Evolutionary conservation across 2,329 filamentous ascomycete species (phyloP), one percentile per base, ranked within the genome.

Genomic region (Penicillium sp.): DNA sequence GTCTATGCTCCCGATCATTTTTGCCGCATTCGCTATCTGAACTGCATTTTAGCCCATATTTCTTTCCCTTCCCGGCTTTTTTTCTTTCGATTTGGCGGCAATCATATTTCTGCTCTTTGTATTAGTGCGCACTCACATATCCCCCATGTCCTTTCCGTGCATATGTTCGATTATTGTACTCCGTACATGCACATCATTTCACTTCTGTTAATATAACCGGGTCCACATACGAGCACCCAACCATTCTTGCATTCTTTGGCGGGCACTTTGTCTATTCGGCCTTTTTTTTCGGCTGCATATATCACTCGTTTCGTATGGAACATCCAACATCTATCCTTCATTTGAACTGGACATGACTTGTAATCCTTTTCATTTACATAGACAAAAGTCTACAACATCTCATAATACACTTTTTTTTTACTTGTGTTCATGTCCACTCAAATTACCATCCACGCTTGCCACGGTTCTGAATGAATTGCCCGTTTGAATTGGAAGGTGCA

Each of bases 1-100:
- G 50, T 57, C 63, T 36, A 56, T 61, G 25, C 25, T 67, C 41
- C 45, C 54, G 30, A 50, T 51, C 26, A 45, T 60, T 31, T 12
- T 53, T 35, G 47, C 55, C 38, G 40, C 59, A 41, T 42, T 62
- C 36, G 48, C 61, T 50, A 26, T 61, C n/a, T 59, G 44, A 53
- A 55, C 36, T 41, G 33, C 40, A 25, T 17, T 45, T 55, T 45
- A 55, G 41, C 53, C 40, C 26, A 4, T 40, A 9, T 54, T 50
- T n/a, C n/a, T n/a, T 22, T 51, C 41, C 10, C 36, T 55, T 55
- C 40, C 45, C 12, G 26, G 28, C 47, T 30, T 28, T 8, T 33
- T 30, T 51, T n/a, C n/a, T n/a, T 31, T 51, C 36, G 35, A 41
- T 43, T 55, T 47, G 42, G 42, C 26, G 28, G 12, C 40, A 45